These are phyloP conservation scores for Thalassiosira profunda DNA, from an alignment of 108 stramenopile genomes.

Conservation along the genomic window DNA sequence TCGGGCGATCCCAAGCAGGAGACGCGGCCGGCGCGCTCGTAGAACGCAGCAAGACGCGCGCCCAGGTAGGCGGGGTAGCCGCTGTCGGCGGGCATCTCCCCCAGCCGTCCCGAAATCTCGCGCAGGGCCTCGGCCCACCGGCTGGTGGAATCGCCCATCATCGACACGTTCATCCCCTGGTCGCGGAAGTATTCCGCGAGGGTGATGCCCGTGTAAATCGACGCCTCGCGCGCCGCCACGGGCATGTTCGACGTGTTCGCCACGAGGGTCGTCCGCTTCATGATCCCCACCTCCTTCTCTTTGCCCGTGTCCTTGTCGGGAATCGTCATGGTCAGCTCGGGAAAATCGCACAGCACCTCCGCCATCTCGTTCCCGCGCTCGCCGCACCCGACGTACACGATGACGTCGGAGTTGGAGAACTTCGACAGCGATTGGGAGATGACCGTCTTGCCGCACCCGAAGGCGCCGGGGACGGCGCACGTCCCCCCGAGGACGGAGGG, in stretches of 20 bases:
- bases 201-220: slow-evolving; percentile 99
- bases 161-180: slow-evolving; percentile 99
- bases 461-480: slow-evolving; percentile 99
- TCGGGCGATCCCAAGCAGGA: slow-evolving; percentile 97
- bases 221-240: slow-evolving; percentile 99
- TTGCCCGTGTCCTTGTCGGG: slow-evolving; percentile 82
- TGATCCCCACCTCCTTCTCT: slow-evolving; percentile 98
- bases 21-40: slow-evolving; percentile 99
- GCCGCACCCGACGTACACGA: slow-evolving; percentile 92
- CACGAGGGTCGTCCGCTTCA: slow-evolving; percentile 99
- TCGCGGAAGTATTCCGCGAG: slow-evolving; percentile 99
- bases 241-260: slow-evolving; percentile 99
- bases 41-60: slow-evolving; percentile 99
- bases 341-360: slow-evolving; percentile 99
- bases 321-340: slow-evolving; percentile 98
- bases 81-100: slow-evolving; percentile 99
- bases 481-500: slow-evolving; percentile 99
- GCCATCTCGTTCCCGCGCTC: slow-evolving; percentile 99
- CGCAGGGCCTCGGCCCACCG: slow-evolving; percentile 99
- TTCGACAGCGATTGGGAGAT: slow-evolving; percentile 99
- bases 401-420: slow-evolving; percentile 96
- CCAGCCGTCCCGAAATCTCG: slow-evolving; percentile 99
- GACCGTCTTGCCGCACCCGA: slow-evolving; percentile 99
- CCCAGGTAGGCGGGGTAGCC: slow-evolving; percentile 99
- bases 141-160: slow-evolving; percentile 99